Evolutionary conservation across 305 asterid species (phyloP), one percentile per base, ranked within the genome.

Genomic region (Fraxinus angustifolia): DNA sequence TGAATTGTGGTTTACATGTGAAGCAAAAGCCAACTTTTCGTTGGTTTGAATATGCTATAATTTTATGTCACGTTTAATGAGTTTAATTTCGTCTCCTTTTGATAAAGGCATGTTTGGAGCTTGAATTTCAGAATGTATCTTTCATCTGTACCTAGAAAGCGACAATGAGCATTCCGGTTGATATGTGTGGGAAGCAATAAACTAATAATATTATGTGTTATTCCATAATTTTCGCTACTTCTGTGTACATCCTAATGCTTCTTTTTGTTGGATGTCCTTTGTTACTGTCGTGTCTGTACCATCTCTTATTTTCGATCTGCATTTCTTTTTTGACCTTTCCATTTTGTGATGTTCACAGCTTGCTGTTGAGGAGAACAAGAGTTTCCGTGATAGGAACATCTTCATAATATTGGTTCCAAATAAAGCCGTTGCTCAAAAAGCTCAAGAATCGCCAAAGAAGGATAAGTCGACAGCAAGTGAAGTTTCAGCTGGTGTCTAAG

Each of bases 371-470:
- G 99, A 95, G 87, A 83, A 84, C 85, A 95, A 95, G 81, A 90
- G 79, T 82, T 92, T 95, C 87, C 84, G 80, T 42, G 98, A 91
- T 84, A 89, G 93, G 83, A 92, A 92, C 83, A 85, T 93, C 12
- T 95, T 90, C 76, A 83, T 93, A 48, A 75, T 95, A 76, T 80
- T 95, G 91, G 85, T 90, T 70, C 99, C 99, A 19, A 95, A 95
- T 87, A 93, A 93, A 91, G 85, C 87, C 30, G 35, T 89, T 82
- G 81, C 62, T 79, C 95, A 87, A 88, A 95, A 90, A 83, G 73
- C 88, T 80, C 93, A 88, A 74, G 98, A 93, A 71, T 84, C 86
- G 8, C 92, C 94, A 12, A 91, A 88, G 91, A 91, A 88, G 88
- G 95, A 91, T n/a, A 79, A 85, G 62, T 23, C 91, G 10, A 83